Percentiles rank a stretch among this genome's conserved stretches.
Evolutionary conservation across 805 yeast species (phyloP).

Genomic region (Metschnikowia noctiluminum): DNA sequence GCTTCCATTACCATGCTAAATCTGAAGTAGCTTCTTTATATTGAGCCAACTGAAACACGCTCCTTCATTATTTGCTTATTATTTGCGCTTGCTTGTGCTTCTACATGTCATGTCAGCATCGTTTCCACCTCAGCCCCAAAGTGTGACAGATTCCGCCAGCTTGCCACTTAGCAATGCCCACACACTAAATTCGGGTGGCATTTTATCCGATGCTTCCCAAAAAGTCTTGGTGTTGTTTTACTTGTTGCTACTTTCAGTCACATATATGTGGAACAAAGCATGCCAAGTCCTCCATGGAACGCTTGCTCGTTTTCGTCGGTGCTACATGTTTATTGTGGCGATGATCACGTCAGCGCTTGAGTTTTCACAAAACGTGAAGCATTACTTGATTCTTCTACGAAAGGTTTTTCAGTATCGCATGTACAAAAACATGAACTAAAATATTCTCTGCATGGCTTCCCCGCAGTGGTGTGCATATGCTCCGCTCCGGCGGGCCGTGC

Average conservation of each 20-base stretch:
- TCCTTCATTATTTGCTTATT: not conserved
- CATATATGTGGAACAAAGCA: slow-evolving; percentile 4
- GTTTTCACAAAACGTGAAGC: slow-evolving; percentile 16
- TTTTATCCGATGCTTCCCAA: not conserved
- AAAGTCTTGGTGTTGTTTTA: slow-evolving; percentile 3
- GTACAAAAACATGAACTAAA: slow-evolving; percentile 25
- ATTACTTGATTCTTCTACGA: slow-evolving; percentile 17
- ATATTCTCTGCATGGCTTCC: slow-evolving; percentile 3
- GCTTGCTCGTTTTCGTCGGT: slow-evolving; percentile 14
- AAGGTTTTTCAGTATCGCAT: slow-evolving; percentile 22
- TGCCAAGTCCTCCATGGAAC: slow-evolving; percentile 10
- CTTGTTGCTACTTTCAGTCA: slow-evolving; percentile 5
- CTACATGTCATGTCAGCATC: not conserved
- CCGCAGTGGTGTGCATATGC: slow-evolving; percentile 7
- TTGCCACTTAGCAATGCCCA: not conserved
- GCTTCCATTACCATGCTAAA: not conserved
- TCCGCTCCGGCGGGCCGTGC: not conserved
- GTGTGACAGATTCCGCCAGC: not conserved
- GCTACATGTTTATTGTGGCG: slow-evolving; percentile 12
- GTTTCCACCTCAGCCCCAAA: not conserved
- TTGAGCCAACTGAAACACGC: not conserved
- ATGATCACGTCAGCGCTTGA: slow-evolving; percentile 19
- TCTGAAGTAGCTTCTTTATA: not conserved
- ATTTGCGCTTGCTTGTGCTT: not conserved
- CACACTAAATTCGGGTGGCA: not conserved